Base-by-base conservation (phyloP, 257 asterid genomes). In the Solanum pimpinellifolium region DNA sequence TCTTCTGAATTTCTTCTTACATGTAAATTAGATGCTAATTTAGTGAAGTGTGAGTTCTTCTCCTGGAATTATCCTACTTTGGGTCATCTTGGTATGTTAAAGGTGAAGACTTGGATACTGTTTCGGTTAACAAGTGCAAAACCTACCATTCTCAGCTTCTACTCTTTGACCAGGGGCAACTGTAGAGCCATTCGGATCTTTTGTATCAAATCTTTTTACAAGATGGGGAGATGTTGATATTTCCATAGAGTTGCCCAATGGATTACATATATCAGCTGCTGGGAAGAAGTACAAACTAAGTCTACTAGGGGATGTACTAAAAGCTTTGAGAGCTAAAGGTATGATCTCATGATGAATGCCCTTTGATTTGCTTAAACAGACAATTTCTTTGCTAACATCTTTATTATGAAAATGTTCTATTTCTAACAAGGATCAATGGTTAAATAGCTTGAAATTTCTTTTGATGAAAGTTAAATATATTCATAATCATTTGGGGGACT, bases 191-290 rank as follows among this genome's bases (percentile, higher is more conserved):
- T 97, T 68, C 89, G 99, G 99, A 85, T 97, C 99, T 83, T 96
- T 96, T 93, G 99, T 87, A n/a, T 97, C 99, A 68, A 89, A 96
- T 91, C 98, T 96, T 89, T 97, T 97, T 87, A 91, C 99, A 85
- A 96, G 93, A 90, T 95, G 98, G 98, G 99, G 99, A 84, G 99
- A 97, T 91, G 86, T 97, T 92, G 99, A 97, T 92, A 89, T 97
- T 87, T 95, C 99, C 69, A 86, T 97, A 37, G 99, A 96, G 92
- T 75, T 97, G 90, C 90, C 88, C 85, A 95, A 92, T 89, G 97
- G 98, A 81, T 87, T 91, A 16, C 88, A 91, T 86, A 96, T 97
- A 88, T 77, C 95, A 76, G 86, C 91, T 66, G 93, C 94, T 83
- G 99, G 95, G 90, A 97, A 80, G 91, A 96, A 95, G 92, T 91